phyloP scores from a whole-genome alignment of 495 filamentous ascomycete species.

The Penicillium dipodomyicola region DNA sequence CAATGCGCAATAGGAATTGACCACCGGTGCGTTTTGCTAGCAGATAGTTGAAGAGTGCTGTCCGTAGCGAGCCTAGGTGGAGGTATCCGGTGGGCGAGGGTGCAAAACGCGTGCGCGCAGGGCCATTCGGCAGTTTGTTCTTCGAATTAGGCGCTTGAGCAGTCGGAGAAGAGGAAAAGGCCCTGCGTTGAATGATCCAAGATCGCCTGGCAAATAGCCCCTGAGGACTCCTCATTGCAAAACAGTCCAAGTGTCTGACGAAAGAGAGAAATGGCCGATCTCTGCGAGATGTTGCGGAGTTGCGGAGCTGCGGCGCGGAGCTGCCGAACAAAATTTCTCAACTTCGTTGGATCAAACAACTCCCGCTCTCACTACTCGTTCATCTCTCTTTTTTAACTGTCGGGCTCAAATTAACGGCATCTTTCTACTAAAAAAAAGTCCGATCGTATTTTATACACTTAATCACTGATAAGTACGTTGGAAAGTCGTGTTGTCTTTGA shows the following conservation, averaged over 20 bases:
- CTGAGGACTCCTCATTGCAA: slow-evolving; percentile 29
- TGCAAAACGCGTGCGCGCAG: slow-evolving; percentile 89
- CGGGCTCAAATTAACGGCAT: background rate
- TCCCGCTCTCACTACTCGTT: slow-evolving; percentile 11
- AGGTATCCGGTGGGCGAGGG: slow-evolving; percentile 93
- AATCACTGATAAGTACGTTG: slow-evolving; percentile 8
- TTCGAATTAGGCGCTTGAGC: slow-evolving; percentile 31
- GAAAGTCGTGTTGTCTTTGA: background rate
- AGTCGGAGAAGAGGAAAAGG: slow-evolving; percentile 32
- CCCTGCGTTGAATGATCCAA: slow-evolving; percentile 44
- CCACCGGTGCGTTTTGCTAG: slow-evolving; percentile 83
- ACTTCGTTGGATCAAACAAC: slow-evolving; percentile 18
- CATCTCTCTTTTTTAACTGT: background rate
- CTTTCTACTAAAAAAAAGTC: background rate
- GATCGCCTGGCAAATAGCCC: slow-evolving; percentile 36
- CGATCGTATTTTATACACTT: background rate
- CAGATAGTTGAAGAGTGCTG: slow-evolving; percentile 89
- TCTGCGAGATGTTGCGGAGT: slow-evolving; percentile 9
- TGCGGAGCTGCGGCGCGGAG: slow-evolving; percentile 31
- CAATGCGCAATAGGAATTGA: slow-evolving; percentile 88
- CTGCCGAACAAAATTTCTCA: slow-evolving; percentile 28
- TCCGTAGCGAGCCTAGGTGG: slow-evolving; percentile 87
- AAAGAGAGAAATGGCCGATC: background rate
- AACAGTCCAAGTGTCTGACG: background rate
- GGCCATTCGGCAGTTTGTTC: slow-evolving; percentile 51